phyloP scores from a whole-genome alignment of 148 eudicot species.

The Nepenthes mirabilis region DNA sequence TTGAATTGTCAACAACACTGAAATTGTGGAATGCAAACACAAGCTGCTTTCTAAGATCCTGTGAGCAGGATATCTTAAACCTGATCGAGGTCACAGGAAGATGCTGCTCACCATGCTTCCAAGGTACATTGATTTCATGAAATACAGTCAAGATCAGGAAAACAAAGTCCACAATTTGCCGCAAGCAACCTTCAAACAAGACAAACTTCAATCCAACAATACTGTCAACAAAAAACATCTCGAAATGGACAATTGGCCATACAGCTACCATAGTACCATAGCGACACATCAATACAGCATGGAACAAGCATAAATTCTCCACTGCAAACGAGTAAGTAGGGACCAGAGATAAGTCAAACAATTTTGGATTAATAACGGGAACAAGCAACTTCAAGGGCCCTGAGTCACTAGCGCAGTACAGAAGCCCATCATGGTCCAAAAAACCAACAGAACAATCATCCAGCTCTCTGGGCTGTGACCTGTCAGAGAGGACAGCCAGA shows the following conservation, averaged over 20 bases:
- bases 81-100: constrained; percentile 76
- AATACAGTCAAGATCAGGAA: constrained; percentile 44
- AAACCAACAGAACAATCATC: constrained; percentile 10
- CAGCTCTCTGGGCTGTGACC: constrained; percentile 9
- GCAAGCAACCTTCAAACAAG: constrained; percentile 75
- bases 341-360: constrained; percentile 22
- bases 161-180: constrained; percentile 49
- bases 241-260: constrained; percentile 64
- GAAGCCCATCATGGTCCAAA: constrained; percentile 14
- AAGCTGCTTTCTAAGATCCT: constrained; percentile 45
- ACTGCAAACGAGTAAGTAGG: constrained; percentile 19
- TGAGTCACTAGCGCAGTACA: constrained; percentile 27
- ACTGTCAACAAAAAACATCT: constrained; percentile 81
- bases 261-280: constrained; percentile 40
- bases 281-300: constrained; percentile 30
- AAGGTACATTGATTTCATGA: constrained; percentile 22
- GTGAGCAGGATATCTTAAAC: constrained; percentile 38
- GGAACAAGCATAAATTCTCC: constrained; percentile 20
- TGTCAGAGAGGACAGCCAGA: constrained; percentile 8
- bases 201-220: constrained; percentile 62
- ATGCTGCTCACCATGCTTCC: constrained; percentile 19
- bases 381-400: constrained; percentile 29
- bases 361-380: constrained; percentile 7
- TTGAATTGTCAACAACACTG: constrained; percentile 32
- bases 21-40: constrained; percentile 49